A percentile compares a stretch with the other conserved stretches of the same genome.
Evolutionary conservation across 2,329 filamentous ascomycete genomes (phyloP).

Genomic region (Diaporthe batatas): DNA sequence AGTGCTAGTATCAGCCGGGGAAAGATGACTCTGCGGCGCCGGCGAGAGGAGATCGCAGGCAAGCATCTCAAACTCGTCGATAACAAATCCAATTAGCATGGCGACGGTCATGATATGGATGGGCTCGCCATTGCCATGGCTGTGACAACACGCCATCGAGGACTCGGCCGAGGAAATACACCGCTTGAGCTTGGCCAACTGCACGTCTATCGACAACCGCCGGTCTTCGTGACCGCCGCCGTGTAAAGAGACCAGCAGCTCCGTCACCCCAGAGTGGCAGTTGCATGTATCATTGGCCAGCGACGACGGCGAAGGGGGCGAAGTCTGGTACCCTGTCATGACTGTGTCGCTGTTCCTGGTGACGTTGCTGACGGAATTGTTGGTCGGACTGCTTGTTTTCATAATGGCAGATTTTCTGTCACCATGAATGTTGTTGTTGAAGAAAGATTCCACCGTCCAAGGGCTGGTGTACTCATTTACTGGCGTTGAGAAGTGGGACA

Average conservation of each 20-base stretch:
- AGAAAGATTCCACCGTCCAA: conserved; percentile 3
- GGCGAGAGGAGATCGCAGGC: not conserved
- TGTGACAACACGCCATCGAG: conserved; percentile 20
- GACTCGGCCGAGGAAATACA: conserved; percentile 17
- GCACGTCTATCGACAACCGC: conserved; percentile 17
- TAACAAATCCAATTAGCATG: conserved; percentile 26
- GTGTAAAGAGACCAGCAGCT: not conserved
- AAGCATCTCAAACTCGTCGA: conserved; percentile 31
- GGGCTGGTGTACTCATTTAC: conserved; percentile 4
- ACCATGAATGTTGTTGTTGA: not conserved
- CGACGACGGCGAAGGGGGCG: not conserved
- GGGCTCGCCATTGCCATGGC: conserved; percentile 16
- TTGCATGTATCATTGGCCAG: conserved; percentile 14
- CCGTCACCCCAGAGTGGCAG: conserved; percentile 28
- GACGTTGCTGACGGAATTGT: not conserved
- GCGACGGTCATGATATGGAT: conserved; percentile 33
- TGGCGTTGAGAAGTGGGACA: conserved; percentile 22
- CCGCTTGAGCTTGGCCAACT: conserved; percentile 28
- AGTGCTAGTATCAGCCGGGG: not conserved
- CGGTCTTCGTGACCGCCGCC: conserved; percentile 1
- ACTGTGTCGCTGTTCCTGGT: not conserved
- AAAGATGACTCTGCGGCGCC: not conserved
- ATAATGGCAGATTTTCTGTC: not conserved
- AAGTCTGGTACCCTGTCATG: conserved; percentile 7
- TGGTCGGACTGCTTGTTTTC: not conserved